Conservation (phyloP, 1,284 basidiomycete species). For the Ustilago sp. region DNA sequence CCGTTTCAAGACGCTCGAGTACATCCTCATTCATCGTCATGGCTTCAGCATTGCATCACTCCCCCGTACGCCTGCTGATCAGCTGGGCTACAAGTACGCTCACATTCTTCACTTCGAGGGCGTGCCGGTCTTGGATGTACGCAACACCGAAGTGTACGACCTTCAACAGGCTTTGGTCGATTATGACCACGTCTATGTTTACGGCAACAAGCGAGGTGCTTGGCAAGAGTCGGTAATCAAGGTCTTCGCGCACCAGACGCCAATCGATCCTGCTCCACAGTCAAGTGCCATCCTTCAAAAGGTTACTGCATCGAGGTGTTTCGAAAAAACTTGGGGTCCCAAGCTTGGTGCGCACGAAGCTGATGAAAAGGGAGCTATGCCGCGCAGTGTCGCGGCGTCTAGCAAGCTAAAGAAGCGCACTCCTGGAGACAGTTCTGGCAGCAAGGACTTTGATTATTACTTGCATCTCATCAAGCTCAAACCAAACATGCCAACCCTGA, state of each 20-base stretch:
- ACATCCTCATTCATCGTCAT: neutral
- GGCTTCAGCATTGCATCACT: neutral
- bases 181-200: constrained; percentile 6
- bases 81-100: constrained; percentile 1
- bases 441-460: too few species aligned
- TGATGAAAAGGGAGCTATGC: too few species aligned
- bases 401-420: too few species aligned
- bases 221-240: neutral
- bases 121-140: constrained; percentile 3
- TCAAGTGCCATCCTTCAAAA: neutral
- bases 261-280: neutral
- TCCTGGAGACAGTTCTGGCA: too few species aligned
- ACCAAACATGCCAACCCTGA: too few species aligned
- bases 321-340: neutral
- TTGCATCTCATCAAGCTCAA: too few species aligned
- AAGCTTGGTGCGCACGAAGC: too few species aligned
- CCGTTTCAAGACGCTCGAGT: constrained; percentile 3
- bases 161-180: constrained; percentile 9
- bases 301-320: neutral
- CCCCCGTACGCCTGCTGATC: neutral
- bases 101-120: constrained; percentile 4
- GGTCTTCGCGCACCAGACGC: neutral
- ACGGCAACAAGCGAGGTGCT: neutral
- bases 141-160: neutral
- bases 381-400: too few species aligned